Conservation (phyloP, 768 basidiomycete genomes). For the Lactarius hengduanensis region DNA sequence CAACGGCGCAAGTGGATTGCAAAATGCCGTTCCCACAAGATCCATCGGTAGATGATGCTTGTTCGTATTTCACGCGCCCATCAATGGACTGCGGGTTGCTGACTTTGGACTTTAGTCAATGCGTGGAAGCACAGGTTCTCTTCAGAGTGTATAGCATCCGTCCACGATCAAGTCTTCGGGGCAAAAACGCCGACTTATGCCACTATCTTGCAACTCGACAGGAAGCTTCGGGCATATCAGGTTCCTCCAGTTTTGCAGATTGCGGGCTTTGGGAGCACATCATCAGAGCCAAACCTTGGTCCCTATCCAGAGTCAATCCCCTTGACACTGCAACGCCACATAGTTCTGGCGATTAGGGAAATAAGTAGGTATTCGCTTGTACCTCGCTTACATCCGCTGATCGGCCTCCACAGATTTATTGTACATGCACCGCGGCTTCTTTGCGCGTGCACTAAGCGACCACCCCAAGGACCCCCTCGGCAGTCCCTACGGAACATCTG, state of each 20-base stretch:
- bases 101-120: slow-evolving; percentile 41
- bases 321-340: slow-evolving; percentile 66
- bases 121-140: slow-evolving; percentile 71
- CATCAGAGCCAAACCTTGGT: slow-evolving; percentile 30
- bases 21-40: slow-evolving; percentile 39
- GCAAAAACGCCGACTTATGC: slow-evolving; percentile 60
- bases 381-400: slow-evolving; percentile 3
- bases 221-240: slow-evolving; percentile 60
- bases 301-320: slow-evolving; percentile 51
- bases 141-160: slow-evolving; percentile 58
- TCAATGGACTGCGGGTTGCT: slow-evolving; percentile 8
- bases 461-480: slow-evolving; percentile 62
- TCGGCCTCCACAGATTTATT: slow-evolving; percentile 36
- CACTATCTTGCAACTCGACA: slow-evolving; percentile 61
- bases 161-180: slow-evolving; percentile 68
- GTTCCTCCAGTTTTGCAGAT: slow-evolving; percentile 64
- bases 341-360: slow-evolving; percentile 63
- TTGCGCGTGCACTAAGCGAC: slow-evolving; percentile 66
- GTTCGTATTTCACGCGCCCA: slow-evolving; percentile 53
- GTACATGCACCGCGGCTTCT: slow-evolving; percentile 75
- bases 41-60: slow-evolving; percentile 51
- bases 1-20: slow-evolving; percentile 35
- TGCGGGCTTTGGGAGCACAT: slow-evolving; percentile 54
- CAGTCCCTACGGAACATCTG: slow-evolving; percentile 65
- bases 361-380: slow-evolving; percentile 47